These are phyloP conservation scores for Stagonosporopsis rhizophila DNA, from an alignment of 2,329 filamentous ascomycete species.

Conservation along the genomic window DNA sequence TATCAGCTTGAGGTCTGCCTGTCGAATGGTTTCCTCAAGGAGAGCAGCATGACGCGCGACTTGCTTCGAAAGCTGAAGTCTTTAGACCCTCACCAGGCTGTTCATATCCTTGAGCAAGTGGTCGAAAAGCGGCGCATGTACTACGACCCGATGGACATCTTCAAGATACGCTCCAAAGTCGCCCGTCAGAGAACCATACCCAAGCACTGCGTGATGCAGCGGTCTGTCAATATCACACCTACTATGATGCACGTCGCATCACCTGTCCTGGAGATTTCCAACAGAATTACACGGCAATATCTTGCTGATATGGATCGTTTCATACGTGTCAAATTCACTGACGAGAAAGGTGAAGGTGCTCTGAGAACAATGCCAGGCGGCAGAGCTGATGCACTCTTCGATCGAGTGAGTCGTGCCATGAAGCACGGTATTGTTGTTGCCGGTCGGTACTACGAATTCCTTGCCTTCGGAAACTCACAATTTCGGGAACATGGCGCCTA, in stretches of 20 bases:
- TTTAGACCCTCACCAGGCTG: conserved; percentile 63
- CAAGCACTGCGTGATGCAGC: conserved; percentile 74
- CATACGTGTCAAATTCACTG: conserved; percentile 85
- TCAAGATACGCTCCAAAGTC: conserved; percentile 57
- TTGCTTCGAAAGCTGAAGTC: conserved; percentile 70
- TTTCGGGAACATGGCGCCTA: conserved; percentile 91
- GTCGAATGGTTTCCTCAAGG: conserved; percentile 78
- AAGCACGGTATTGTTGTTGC: conserved; percentile 82
- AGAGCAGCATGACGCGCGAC: conserved; percentile 71
- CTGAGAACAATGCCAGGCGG: conserved; percentile 42
- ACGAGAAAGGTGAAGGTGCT: conserved; percentile 68
- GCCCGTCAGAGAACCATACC: conserved; percentile 60
- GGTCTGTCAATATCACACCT: conserved; percentile 82
- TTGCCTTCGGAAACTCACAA: conserved; percentile 95
- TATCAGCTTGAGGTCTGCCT: conserved; percentile 95
- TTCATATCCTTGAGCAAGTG: conserved; percentile 75
- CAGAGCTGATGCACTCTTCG: conserved; percentile 67
- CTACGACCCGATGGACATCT: conserved; percentile 75
- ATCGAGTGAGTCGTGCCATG: conserved; percentile 74
- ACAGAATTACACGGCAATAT: conserved; percentile 81
- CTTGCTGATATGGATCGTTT: conserved; percentile 76
- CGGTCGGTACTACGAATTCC: conserved; percentile 82
- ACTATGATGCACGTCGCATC: conserved; percentile 80
- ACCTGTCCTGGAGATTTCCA: conserved; percentile 83
- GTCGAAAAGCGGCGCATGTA: conserved; percentile 68